A percentile compares a stretch with the other conserved stretches of the same genome.
Conservation (phyloP, 2,329 filamentous ascomycete species). For the Claviceps sp. region DNA sequence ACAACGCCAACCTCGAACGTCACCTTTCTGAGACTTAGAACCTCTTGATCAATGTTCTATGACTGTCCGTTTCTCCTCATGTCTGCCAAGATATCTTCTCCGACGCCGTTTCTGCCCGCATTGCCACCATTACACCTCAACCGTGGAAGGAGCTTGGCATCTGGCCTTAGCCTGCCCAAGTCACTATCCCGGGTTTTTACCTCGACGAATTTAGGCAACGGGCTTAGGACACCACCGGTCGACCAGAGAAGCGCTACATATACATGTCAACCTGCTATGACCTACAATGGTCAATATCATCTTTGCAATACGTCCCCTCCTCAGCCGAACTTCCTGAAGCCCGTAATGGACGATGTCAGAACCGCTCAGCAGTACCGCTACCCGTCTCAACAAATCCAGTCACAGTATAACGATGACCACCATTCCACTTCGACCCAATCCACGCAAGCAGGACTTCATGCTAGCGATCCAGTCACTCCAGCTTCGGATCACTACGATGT, state of each 20-base stretch:
- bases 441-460: constrained; percentile 16
- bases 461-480: constrained; percentile 26
- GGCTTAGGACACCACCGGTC: constrained; percentile 36
- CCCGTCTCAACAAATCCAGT: constrained; percentile 14
- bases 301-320: constrained; percentile 23
- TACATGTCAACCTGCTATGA: constrained; percentile 34
- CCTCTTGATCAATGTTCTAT: neutral
- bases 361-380: constrained; percentile 20
- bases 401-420: neutral
- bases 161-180: constrained; percentile 12
- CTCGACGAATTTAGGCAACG: constrained; percentile 16
- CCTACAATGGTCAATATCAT: constrained; percentile 33
- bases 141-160: constrained; percentile 10
- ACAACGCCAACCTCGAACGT: constrained; percentile 7
- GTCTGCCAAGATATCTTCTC: constrained; percentile 15
- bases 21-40: neutral
- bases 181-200: constrained; percentile 10
- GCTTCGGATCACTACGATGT: constrained; percentile 15
- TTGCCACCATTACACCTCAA: constrained; percentile 11
- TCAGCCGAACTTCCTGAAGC: constrained; percentile 20
- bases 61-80: constrained; percentile 10
- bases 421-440: neutral
- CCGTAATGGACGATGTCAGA: constrained; percentile 20
- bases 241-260: constrained; percentile 43
- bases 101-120: constrained; percentile 10